These are phyloP conservation scores for Gnomoniopsis sp. DNA, from an alignment of 2,329 filamentous ascomycete genomes.

Conservation along the genomic window DNA sequence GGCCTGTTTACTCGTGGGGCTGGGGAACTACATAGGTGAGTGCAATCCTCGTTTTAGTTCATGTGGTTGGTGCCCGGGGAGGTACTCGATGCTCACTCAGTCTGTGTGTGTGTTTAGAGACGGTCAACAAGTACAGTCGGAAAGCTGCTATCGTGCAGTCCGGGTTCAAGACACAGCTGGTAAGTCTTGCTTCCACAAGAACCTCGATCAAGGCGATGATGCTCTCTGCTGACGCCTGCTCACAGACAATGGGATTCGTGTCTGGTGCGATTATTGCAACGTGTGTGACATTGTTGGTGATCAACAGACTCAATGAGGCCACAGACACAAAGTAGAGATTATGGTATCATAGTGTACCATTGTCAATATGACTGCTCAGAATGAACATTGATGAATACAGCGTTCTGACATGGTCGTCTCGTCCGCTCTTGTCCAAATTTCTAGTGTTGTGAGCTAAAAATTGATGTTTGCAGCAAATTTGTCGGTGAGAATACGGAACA, in stretches of 20 bases:
- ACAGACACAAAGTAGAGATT: slow-evolving; percentile 15
- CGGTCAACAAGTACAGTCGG: slow-evolving; percentile 75
- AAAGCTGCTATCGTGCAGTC: slow-evolving; percentile 83
- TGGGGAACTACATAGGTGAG: slow-evolving; percentile 82
- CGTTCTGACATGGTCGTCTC: too few species aligned
- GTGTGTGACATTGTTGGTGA: slow-evolving; percentile 59
- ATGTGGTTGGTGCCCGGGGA: background rate
- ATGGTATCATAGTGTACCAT: too few species aligned
- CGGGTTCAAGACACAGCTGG: slow-evolving; percentile 87
- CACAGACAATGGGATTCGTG: slow-evolving; percentile 59
- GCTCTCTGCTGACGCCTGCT: background rate
- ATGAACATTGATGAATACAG: too few species aligned
- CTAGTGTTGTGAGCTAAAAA: too few species aligned
- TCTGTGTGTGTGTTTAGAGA: slow-evolving; percentile 41
- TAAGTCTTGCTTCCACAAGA: slow-evolving; percentile 35
- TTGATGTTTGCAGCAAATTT: too few species aligned
- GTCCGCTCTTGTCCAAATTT: too few species aligned
- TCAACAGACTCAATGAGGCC: slow-evolving; percentile 36
- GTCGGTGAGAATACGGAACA: too few species aligned
- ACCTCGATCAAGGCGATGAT: background rate
- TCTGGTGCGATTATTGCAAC: slow-evolving; percentile 62
- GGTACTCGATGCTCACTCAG: background rate
- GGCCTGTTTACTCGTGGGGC: slow-evolving; percentile 70
- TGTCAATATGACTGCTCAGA: too few species aligned
- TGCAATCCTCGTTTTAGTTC: background rate